phyloP scores from a whole-genome alignment of 192 early-diverging fungal species.

The Endogone sp. region DNA sequence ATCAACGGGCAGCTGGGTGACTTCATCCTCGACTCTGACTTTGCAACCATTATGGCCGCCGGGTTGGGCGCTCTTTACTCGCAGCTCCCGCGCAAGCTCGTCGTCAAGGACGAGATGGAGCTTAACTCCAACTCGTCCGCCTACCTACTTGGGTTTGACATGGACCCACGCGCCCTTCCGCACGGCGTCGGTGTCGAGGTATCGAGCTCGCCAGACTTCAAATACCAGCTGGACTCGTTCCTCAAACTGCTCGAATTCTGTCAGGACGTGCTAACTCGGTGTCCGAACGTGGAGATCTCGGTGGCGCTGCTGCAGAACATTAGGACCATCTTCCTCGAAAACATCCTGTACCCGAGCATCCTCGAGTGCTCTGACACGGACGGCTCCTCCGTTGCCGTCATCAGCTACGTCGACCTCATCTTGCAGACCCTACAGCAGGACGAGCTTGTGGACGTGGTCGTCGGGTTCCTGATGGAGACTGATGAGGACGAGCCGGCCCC shows the following conservation, averaged over 20 bases:
- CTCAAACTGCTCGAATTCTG: conserved; percentile 66
- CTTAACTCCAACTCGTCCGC: conserved; percentile 17
- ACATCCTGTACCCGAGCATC: conserved; percentile 83
- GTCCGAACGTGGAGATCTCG: conserved; percentile 62
- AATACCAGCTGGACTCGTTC: conserved; percentile 63
- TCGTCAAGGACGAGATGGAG: conserved; percentile 47
- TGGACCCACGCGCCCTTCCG: conserved; percentile 30
- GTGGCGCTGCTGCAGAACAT: conserved; percentile 60
- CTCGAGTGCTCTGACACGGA: conserved; percentile 88
- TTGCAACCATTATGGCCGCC: conserved; percentile 77
- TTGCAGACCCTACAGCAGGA: conserved; percentile 71
- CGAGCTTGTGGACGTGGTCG: conserved; percentile 65
- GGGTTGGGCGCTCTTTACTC: conserved; percentile 87
- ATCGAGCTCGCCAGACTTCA: conserved; percentile 59
- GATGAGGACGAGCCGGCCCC: conserved; percentile 37
- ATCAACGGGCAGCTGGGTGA: conserved; percentile 74
- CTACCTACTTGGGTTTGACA: conserved; percentile 30
- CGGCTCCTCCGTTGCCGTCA: conserved; percentile 82
- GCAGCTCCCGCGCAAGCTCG: conserved; percentile 77
- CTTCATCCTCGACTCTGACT: conserved; percentile 80
- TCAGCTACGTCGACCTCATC: conserved; percentile 87
- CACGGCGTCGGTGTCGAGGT: conserved; percentile 42
- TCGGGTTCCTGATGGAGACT: conserved; percentile 75
- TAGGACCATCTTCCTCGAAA: conserved; percentile 75
- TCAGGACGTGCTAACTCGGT: conserved; percentile 67